Percentiles rank a stretch among this genome's conserved stretches.
phyloP scores from a whole-genome alignment of 2,329 filamentous ascomycete species.

The Cordyceps tenuipes region DNA sequence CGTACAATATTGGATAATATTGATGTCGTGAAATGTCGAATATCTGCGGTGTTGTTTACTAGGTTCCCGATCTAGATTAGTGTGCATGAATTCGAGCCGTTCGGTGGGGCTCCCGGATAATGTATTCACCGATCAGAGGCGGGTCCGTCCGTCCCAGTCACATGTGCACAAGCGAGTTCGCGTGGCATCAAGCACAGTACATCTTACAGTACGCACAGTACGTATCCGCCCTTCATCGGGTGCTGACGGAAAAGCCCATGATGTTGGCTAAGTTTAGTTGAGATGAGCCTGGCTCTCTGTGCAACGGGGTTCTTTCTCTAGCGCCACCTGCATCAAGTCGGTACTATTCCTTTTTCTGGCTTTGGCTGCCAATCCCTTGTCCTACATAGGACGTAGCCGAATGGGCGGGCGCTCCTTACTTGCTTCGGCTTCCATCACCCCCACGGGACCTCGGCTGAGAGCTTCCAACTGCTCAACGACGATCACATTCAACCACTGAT shows the following conservation, averaged over 20 bases:
- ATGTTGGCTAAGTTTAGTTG: not conserved
- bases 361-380: not conserved
- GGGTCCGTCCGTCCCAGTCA: not conserved
- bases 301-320: not conserved
- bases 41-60: conserved; percentile 10
- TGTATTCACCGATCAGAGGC: not conserved
- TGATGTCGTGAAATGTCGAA: no score
- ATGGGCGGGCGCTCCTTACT: not conserved
- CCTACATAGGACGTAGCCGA: not conserved
- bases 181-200: no score
- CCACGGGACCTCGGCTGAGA: conserved; percentile 14
- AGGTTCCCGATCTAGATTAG: conserved; percentile 10
- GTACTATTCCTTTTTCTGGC: not conserved
- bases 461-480: conserved; percentile 3
- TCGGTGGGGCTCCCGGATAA: not conserved
- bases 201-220: not conserved
- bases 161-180: not conserved
- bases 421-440: conserved; percentile 7
- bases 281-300: not conserved
- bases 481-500: conserved; percentile 1
- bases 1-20: not conserved
- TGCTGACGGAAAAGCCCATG: not conserved
- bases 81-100: not conserved
- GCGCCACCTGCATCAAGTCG: not conserved
- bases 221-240: not conserved